phyloP scores from a whole-genome alignment of 2,329 filamentous ascomycete genomes.

The Beauveria australis region DNA sequence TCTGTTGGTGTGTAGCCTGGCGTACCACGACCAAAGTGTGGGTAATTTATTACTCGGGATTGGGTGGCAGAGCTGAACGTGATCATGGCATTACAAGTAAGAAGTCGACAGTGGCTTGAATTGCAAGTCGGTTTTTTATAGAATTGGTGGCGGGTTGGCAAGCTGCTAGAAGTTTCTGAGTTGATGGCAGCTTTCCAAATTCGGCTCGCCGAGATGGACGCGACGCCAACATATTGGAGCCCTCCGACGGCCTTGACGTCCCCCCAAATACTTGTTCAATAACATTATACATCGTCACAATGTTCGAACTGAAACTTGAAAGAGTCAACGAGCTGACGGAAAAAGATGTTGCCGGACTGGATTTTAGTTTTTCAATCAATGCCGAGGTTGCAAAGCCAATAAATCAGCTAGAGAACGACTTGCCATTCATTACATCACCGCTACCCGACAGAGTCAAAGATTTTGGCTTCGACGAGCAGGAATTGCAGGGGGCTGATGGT shows the following conservation, averaged over 20 bases:
- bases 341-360: conserved; percentile 10
- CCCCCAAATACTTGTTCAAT: background rate
- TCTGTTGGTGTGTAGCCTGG: too few species aligned
- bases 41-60: background rate
- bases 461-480: conserved; percentile 9
- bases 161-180: too few species aligned
- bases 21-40: too few species aligned
- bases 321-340: conserved; percentile 7
- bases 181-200: background rate
- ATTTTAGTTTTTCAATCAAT: conserved; percentile 14
- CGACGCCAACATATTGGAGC: background rate
- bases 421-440: conserved; percentile 5
- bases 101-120: background rate
- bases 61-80: background rate
- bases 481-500: conserved; percentile 1
- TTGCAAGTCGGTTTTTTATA: too few species aligned
- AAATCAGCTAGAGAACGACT: conserved; percentile 7
- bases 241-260: background rate
- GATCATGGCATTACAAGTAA: background rate
- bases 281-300: background rate
- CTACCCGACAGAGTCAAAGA: conserved; percentile 1
- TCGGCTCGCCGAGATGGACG: background rate
- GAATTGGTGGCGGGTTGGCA: background rate
- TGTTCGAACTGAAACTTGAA: conserved; percentile 5
- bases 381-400: conserved; percentile 12